phyloP scores from a whole-genome alignment of 257 asterid species.

The Solanum raphanifolium region DNA sequence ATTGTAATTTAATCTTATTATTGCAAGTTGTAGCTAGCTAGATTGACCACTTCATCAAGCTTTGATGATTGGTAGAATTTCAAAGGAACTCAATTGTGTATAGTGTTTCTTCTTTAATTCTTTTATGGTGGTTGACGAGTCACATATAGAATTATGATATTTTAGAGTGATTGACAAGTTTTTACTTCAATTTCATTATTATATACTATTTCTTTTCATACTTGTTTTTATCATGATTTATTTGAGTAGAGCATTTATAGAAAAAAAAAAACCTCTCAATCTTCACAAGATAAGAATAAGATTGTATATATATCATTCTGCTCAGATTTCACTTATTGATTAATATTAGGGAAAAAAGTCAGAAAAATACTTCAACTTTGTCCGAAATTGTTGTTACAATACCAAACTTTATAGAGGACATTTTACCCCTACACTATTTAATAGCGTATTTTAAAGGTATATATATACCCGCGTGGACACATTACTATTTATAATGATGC shows the following conservation, averaged over 20 bases:
- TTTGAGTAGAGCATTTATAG: neutral
- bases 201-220: too few relatives aligned
- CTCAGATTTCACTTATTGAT: too few relatives aligned
- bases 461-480: too few relatives aligned
- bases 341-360: too few relatives aligned
- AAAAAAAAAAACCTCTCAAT: fast-evolving
- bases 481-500: too few relatives aligned
- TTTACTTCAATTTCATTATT: neutral
- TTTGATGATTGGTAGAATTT: neutral
- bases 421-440: too few relatives aligned
- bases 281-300: neutral
- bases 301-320: too few relatives aligned
- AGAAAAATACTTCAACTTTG: too few relatives aligned
- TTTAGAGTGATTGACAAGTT: neutral
- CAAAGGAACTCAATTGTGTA: neutral
- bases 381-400: too few relatives aligned
- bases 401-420: too few relatives aligned
- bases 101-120: neutral
- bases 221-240: neutral
- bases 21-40: neutral
- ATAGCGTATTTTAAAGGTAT: too few relatives aligned
- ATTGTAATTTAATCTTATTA: neutral
- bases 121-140: neutral
- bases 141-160: neutral
- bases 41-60: neutral